phyloP scores from a whole-genome alignment of 1,284 basidiomycete species.

The Cronartium quercuum region DNA sequence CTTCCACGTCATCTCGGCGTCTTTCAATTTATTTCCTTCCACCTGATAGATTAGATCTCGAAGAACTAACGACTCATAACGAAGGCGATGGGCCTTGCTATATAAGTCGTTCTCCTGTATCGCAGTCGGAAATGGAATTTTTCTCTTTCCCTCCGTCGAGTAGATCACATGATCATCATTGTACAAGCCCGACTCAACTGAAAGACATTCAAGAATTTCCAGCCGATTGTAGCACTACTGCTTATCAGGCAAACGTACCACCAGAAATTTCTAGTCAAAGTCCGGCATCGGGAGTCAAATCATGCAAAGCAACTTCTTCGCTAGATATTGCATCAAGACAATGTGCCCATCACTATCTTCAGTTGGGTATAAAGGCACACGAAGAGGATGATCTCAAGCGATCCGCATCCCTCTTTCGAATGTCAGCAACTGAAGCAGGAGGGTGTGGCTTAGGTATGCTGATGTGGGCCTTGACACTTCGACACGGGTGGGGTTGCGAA shows the following conservation, averaged over 20 bases:
- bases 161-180: not conserved
- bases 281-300: not conserved
- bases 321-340: not conserved
- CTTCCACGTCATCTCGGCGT: not conserved
- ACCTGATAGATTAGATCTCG: not conserved
- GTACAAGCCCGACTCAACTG: not conserved
- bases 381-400: constrained; percentile 25
- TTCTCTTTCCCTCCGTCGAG: not conserved
- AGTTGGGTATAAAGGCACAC: constrained; percentile 28
- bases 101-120: not conserved
- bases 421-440: constrained; percentile 18
- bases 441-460: constrained; percentile 31
- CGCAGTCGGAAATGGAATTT: not conserved
- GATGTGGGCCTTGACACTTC: constrained; percentile 30
- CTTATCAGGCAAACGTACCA: not conserved
- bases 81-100: not conserved
- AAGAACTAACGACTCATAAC: not conserved
- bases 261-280: not conserved
- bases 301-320: not conserved
- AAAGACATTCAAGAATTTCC: not conserved
- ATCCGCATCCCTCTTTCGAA: constrained; percentile 24
- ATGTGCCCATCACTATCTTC: not conserved
- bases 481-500: constrained; percentile 37
- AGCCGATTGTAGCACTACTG: not conserved
- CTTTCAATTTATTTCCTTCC: not conserved